Percentiles rank a stretch among this genome's conserved stretches.
Conservation (phyloP, 2,329 filamentous ascomycete species). For the Curvularia hawaiiensis region DNA sequence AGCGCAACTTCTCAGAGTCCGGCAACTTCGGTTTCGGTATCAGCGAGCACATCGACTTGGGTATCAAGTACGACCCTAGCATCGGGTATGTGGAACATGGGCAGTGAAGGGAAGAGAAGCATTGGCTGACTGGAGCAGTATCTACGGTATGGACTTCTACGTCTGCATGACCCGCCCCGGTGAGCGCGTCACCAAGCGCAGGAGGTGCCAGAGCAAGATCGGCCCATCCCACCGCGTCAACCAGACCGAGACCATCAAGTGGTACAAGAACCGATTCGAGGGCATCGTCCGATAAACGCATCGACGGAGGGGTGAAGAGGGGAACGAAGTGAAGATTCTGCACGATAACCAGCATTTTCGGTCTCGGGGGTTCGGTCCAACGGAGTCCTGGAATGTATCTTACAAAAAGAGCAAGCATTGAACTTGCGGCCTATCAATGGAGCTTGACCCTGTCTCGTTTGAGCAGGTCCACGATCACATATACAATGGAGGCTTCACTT, state of each 20-base stretch:
- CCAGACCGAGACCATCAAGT: constrained; percentile 95
- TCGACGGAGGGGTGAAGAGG: constrained; percentile 27
- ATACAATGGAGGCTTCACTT: constrained; percentile 64
- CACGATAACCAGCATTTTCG: constrained; percentile 46
- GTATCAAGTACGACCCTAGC: constrained; percentile 74
- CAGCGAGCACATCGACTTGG: constrained; percentile 99
- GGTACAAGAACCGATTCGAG: constrained; percentile 96
- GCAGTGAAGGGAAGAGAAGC: background rate
- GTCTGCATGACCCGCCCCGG: constrained; percentile 99
- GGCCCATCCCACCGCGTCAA: constrained; percentile 91
- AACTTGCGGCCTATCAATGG: constrained; percentile 54
- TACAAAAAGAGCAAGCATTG: constrained; percentile 48
- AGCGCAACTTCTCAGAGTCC: constrained; percentile 99
- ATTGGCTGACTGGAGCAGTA: constrained; percentile 40
- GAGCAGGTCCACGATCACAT: constrained; percentile 49
- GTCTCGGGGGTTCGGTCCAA: constrained; percentile 46
- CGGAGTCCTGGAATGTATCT: constrained; percentile 49
- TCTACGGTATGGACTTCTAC: constrained; percentile 96
- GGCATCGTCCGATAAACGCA: constrained; percentile 93
- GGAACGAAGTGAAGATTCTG: constrained; percentile 41
- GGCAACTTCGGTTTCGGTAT: constrained; percentile 98
- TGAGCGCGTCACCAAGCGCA: constrained; percentile 95
- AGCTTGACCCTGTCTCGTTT: constrained; percentile 46
- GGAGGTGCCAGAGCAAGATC: constrained; percentile 84
- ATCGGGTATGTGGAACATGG: constrained; percentile 41